These are phyloP conservation scores for Kluyveromyces wickerhamii DNA, from an alignment of 805 yeast species.

Conservation along the genomic window DNA sequence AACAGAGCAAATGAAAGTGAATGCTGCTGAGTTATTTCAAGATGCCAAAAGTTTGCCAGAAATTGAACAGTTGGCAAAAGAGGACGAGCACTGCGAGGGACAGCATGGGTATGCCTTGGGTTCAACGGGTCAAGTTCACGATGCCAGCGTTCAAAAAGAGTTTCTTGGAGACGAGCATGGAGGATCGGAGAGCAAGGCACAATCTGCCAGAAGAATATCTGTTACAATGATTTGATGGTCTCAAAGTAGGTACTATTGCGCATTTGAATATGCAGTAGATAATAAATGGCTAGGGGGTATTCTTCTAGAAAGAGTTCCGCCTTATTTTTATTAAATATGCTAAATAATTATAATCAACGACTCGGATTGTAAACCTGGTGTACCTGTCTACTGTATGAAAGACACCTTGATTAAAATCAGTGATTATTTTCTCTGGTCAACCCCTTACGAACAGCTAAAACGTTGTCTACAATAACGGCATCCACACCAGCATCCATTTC, in stretches of 20 bases:
- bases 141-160: no score
- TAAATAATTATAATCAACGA: no score
- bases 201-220: slow-evolving; percentile 9
- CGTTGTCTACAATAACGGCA: slow-evolving; percentile 96
- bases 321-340: no score
- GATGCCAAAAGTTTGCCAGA: slow-evolving; percentile 6
- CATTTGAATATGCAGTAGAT: no score
- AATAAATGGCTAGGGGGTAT: no score
- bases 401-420: not conserved
- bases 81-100: not conserved
- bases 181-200: not conserved
- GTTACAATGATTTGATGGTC: slow-evolving; percentile 10
- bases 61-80: slow-evolving; percentile 1
- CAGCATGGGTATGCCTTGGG: not conserved
- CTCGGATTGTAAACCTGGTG: no score
- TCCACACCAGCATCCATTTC: slow-evolving; percentile 95
- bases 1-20: slow-evolving; percentile 7
- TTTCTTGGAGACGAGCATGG: not conserved
- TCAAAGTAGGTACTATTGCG: no score
- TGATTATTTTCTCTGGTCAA: slow-evolving; percentile 33
- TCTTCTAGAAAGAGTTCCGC: no score
- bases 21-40: slow-evolving; percentile 12
- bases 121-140: slow-evolving; percentile 3
- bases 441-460: slow-evolving; percentile 84
- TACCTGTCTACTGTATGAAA: no score